Percentiles rank a stretch among this genome's conserved stretches.
Evolutionary conservation across 257 asterid genomes (phyloP).

Genomic region (Ophiorrhiza pumila): DNA sequence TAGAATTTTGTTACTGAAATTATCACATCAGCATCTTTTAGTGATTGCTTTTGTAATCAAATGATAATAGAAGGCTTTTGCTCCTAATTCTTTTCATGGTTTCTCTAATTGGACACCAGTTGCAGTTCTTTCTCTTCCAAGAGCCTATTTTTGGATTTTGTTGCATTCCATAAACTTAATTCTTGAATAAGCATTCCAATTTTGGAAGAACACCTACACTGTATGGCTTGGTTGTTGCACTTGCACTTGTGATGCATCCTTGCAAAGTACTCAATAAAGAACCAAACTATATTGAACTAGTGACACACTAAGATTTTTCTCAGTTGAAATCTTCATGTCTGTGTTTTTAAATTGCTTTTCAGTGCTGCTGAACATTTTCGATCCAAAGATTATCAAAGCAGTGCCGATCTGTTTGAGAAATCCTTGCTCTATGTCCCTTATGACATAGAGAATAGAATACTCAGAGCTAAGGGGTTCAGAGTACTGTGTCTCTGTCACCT

Average conservation of each 20-base stretch:
- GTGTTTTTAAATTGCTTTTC: constrained; percentile 15
- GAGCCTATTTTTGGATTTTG: not conserved
- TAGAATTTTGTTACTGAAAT: not conserved
- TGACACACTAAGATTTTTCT: not conserved
- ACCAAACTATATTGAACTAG: not conserved
- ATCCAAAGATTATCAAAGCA: constrained; percentile 64
- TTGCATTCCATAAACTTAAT: not conserved
- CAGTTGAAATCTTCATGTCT: not conserved
- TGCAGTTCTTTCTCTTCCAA: not conserved
- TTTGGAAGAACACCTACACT: not conserved
- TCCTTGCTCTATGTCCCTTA: constrained; percentile 78
- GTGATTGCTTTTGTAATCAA: not conserved
- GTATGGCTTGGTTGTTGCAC: constrained; percentile 5
- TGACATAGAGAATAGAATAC: constrained; percentile 68
- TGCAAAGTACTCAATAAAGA: not conserved
- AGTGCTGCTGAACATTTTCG: constrained; percentile 89
- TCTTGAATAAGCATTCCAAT: not conserved
- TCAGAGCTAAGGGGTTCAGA: constrained; percentile 88
- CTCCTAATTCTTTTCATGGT: not conserved
- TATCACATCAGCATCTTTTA: not conserved
- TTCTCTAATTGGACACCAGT: not conserved
- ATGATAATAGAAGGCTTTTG: not conserved
- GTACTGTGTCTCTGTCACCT: constrained; percentile 86
- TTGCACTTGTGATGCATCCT: not conserved
- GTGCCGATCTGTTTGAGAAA: constrained; percentile 91